Conservation (phyloP, 2,329 filamentous ascomycete species). For the Colletotrichum ledebouriae region DNA sequence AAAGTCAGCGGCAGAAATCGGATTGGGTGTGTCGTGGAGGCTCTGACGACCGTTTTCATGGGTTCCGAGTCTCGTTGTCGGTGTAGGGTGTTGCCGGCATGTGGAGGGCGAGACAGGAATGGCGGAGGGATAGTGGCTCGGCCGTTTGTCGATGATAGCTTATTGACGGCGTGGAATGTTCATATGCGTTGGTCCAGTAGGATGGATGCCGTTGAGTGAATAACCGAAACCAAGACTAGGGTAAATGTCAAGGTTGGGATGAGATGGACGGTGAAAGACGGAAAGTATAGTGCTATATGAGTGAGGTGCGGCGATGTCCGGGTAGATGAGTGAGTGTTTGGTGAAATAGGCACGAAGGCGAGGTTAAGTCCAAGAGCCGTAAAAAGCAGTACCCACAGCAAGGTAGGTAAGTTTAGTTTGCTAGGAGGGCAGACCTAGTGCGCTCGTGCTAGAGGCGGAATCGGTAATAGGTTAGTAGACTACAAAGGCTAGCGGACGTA, state of each 20-base stretch:
- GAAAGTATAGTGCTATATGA: constrained; percentile 19
- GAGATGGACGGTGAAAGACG: constrained; percentile 30
- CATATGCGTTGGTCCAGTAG: background rate
- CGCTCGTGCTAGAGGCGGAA: constrained; percentile 16
- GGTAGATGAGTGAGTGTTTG: constrained; percentile 11
- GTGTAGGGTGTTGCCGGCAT: constrained; percentile 27
- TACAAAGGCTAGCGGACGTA: background rate
- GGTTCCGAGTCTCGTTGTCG: constrained; percentile 18
- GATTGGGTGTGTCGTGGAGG: constrained; percentile 13
- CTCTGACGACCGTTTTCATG: constrained; percentile 31
- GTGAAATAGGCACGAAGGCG: background rate
- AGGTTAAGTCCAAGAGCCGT: too few species aligned
- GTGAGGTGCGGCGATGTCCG: background rate
- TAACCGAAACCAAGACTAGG: constrained; percentile 5
- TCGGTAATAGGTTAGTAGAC: constrained; percentile 8
- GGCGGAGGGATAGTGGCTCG: constrained; percentile 20
- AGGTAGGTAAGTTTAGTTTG: constrained; percentile 21
- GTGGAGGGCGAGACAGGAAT: constrained; percentile 29
- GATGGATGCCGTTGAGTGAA: constrained; percentile 15
- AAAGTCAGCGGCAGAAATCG: constrained; percentile 10
- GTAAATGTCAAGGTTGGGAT: constrained; percentile 23
- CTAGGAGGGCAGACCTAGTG: background rate
- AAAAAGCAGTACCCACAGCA: background rate
- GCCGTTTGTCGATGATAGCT: constrained; percentile 27
- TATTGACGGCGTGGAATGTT: constrained; percentile 11